Percentiles rank a stretch among this genome's conserved stretches.
phyloP scores from a whole-genome alignment of 164 flowering plant genomes.

The Tinospora cordifolia region DNA sequence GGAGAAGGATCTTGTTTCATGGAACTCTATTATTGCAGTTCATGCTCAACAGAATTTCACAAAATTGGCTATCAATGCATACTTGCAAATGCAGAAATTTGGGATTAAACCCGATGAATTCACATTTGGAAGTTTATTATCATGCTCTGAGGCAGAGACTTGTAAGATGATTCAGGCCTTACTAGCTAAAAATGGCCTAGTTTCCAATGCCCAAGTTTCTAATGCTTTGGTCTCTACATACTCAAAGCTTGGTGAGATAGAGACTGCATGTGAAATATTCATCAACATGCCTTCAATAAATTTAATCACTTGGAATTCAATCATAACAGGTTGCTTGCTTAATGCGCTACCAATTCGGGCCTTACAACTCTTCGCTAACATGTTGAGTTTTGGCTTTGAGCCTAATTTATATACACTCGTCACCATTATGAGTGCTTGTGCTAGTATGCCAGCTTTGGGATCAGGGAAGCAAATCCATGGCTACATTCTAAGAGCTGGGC shows the following conservation, averaged over 20 bases:
- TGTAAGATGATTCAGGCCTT: conserved; percentile 47
- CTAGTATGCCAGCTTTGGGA: conserved; percentile 36
- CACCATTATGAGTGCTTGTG: conserved; percentile 46
- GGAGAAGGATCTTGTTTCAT: conserved; percentile 23
- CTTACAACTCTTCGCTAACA: conserved; percentile 36
- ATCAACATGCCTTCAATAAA: conserved; percentile 32
- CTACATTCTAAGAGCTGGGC: conserved; percentile 35
- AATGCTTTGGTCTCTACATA: conserved; percentile 64
- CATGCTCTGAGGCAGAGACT: conserved; percentile 30
- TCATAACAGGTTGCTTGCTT: conserved; percentile 46
- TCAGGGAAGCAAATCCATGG: conserved; percentile 60
- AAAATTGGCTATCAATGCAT: conserved; percentile 33
- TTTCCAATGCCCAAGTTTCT: conserved; percentile 35
- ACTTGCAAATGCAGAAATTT: conserved; percentile 41
- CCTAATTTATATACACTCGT: conserved; percentile 49
- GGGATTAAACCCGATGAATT: conserved; percentile 56
- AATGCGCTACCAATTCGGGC: conserved; percentile 39
- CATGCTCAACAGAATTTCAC: conserved; percentile 34
- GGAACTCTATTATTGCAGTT: conserved; percentile 45
- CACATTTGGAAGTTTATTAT: conserved; percentile 56
- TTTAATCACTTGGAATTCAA: conserved; percentile 67
- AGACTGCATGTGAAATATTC: conserved; percentile 41
- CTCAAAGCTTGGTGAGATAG: conserved; percentile 33
- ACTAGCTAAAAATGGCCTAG: conserved; percentile 41
- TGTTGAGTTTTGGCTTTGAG: conserved; percentile 26